Base-by-base conservation (phyloP, 805 yeast species). In the Kodamaea nitidulidarum region DNA sequence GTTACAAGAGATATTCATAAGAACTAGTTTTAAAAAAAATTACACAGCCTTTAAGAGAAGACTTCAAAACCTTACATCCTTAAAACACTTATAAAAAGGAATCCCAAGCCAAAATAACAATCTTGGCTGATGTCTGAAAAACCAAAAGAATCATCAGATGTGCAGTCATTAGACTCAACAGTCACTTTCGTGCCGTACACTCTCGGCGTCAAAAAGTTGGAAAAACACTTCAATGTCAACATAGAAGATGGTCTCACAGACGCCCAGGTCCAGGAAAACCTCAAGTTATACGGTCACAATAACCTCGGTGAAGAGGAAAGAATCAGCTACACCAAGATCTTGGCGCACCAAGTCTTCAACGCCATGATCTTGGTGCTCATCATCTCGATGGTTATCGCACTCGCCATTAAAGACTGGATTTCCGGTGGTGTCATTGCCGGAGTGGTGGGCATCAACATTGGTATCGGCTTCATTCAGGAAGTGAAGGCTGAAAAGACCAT, bases 361-460 rank as follows among this genome's bases (percentile, higher is more conserved):
- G 91, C 93, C 34, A 84, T 84, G 93, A 79, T 83, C 36, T 60
- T 84, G 46, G 91, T 84, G 7, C 67, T 83, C 47, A 60, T 83
- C 38, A 80, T 81, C 26, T 77, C 87, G 12, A 76, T 80, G 84
- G 58, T 78, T 15, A 81, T 84, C 37, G 80, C 90, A 4, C 70
- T 83, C 35, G 88, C 83, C 15, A 81, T 84, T 47, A 68, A 70
- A 42, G 91, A 84, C 56, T 84, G 86, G 83, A 84, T 84, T 47
- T 79, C 87, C 7, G 93, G 88, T 35, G 93, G 91, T 39, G 91
- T 84, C 24, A 81, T 84, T 54, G 79, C 76, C 1, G 81, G 75
- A 34, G 90, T 84, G 16, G 76, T 84, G 21, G 55, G 58, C 22
- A 67, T 84, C 40, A 84, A 84, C 52, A 77, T 84, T 26, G 60